phyloP scores from a whole-genome alignment of 2,329 filamentous ascomycete species.

The Talaromyces marneffei region DNA sequence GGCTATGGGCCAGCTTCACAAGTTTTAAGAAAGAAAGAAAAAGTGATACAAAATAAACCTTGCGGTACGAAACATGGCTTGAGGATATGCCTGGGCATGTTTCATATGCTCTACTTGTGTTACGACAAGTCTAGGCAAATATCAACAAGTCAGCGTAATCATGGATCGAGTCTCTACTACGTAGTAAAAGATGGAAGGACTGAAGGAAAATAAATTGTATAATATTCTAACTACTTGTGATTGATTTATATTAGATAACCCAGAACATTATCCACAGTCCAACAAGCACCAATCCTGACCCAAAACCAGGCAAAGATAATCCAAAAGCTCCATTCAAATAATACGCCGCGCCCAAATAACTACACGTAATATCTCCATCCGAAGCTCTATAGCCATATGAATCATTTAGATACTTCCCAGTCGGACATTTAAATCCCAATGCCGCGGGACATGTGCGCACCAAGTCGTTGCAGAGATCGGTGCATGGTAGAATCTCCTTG shows the following conservation, averaged over 20 bases:
- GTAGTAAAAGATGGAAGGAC: too few relatives aligned
- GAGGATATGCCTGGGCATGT: neutral
- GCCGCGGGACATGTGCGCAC: slow-evolving; percentile 76
- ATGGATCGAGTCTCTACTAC: too few relatives aligned
- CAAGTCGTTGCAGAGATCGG: slow-evolving; percentile 79
- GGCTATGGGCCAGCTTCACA: too few relatives aligned
- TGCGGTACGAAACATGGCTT: neutral
- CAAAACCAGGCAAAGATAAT: neutral
- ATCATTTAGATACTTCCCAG: slow-evolving; percentile 41
- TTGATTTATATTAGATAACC: neutral
- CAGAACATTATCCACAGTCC: slow-evolving; percentile 10
- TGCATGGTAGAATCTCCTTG: slow-evolving; percentile 84
- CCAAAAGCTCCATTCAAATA: slow-evolving; percentile 32
- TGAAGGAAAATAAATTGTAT: neutral
- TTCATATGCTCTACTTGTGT: neutral
- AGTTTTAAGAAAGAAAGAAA: neutral
- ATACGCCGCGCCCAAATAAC: slow-evolving; percentile 57
- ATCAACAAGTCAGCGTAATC: too few relatives aligned
- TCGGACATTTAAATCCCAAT: slow-evolving; percentile 71
- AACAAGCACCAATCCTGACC: neutral
- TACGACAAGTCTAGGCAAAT: neutral
- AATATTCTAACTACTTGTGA: neutral
- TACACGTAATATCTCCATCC: slow-evolving; percentile 48
- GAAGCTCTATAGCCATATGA: slow-evolving; percentile 46
- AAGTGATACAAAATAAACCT: neutral